These are phyloP conservation scores for Penicillium vulpinum DNA, from an alignment of 2,329 filamentous ascomycete species.

Conservation along the genomic window DNA sequence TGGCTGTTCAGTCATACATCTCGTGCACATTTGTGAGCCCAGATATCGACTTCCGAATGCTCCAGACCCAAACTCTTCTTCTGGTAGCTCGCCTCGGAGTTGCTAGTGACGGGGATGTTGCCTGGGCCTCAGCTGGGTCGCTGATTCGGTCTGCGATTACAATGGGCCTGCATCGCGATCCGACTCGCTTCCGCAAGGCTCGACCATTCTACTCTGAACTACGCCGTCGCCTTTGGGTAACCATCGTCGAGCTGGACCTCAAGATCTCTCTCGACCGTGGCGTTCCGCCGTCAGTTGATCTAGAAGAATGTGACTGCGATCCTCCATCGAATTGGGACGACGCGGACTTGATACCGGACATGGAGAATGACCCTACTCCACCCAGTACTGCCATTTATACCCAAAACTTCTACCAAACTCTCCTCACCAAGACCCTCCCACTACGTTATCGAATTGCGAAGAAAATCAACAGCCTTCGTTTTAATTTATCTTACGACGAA, in stretches of 20 bases:
- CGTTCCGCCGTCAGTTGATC: constrained; percentile 34
- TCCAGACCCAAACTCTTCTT: constrained; percentile 38
- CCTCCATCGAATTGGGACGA: constrained; percentile 43
- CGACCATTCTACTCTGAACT: constrained; percentile 45
- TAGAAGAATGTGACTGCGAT: constrained; percentile 40
- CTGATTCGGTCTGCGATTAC: constrained; percentile 44
- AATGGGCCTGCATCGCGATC: constrained; percentile 46
- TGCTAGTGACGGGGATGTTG: constrained; percentile 33
- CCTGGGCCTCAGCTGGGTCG: constrained; percentile 41
- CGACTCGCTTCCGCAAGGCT: constrained; percentile 34
- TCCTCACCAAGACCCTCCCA: constrained; percentile 30
- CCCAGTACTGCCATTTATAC: constrained; percentile 20
- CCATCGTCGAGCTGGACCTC: constrained; percentile 45
- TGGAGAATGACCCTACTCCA: constrained; percentile 26
- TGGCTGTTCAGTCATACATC: constrained; percentile 38
- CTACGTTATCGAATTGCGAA: constrained; percentile 34
- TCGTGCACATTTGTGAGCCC: constrained; percentile 34
- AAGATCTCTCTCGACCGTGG: constrained; percentile 40
- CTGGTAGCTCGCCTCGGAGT: constrained; percentile 36
- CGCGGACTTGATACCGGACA: constrained; percentile 30
- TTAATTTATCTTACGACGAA: constrained; percentile 36
- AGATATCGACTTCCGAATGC: constrained; percentile 30
- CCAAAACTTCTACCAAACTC: constrained; percentile 30
- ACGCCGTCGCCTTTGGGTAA: constrained; percentile 48
- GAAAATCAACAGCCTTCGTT: constrained; percentile 32